Evolutionary conservation across 441 rosid genomes (phyloP).

Genomic region (Syzygium malaccense): DNA sequence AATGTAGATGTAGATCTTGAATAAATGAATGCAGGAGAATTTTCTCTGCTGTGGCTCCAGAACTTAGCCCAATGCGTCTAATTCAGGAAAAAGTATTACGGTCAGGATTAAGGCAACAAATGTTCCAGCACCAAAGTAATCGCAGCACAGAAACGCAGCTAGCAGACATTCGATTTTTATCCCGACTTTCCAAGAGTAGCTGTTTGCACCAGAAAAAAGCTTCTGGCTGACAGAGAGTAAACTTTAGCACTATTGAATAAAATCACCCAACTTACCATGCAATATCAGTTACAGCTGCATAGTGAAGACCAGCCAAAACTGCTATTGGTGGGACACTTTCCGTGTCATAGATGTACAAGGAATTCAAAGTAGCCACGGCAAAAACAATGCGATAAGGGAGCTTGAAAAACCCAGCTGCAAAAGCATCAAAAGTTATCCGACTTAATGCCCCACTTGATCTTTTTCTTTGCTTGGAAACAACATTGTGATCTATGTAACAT

Average conservation of each 20-base stretch:
- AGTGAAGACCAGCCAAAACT: constrained; percentile 86
- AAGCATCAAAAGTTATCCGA: constrained; percentile 8
- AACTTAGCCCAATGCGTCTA: background rate
- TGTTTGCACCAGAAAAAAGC: background rate
- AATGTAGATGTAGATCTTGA: background rate
- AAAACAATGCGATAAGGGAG: constrained; percentile 85
- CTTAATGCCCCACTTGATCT: background rate
- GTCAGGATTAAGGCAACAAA: background rate
- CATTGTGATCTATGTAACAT: background rate
- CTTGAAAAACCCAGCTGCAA: constrained; percentile 79
- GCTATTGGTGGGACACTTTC: constrained; percentile 67
- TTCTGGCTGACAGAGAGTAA: background rate
- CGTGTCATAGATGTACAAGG: constrained; percentile 86
- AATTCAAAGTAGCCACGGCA: constrained; percentile 85
- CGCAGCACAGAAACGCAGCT: background rate
- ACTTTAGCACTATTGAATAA: background rate
- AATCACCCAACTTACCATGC: constrained; percentile 44
- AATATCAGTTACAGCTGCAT: constrained; percentile 85
- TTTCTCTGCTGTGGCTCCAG: background rate
- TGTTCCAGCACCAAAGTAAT: background rate
- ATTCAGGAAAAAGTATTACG: background rate
- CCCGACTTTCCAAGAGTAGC: background rate
- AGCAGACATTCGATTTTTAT: background rate
- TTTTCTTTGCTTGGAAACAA: background rate
- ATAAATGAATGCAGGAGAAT: background rate